These are phyloP conservation scores for Penicillium taxi DNA, from an alignment of 495 filamentous ascomycete genomes.

Conservation along the genomic window DNA sequence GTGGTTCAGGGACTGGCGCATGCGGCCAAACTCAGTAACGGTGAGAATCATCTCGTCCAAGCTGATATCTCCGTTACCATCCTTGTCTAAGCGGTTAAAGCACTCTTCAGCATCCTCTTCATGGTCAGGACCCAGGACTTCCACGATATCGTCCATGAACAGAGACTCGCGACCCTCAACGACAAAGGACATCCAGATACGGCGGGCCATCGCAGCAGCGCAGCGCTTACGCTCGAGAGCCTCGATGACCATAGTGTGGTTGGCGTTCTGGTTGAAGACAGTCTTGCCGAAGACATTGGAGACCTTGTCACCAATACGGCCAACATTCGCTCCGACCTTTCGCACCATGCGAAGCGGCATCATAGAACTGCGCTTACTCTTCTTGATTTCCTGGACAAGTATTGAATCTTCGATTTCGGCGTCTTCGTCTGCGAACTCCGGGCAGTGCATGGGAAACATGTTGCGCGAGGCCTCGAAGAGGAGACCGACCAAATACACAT, in stretches of 20 bases:
- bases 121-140: slow-evolving; percentile 72
- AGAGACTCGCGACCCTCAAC: slow-evolving; percentile 77
- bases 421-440: slow-evolving; percentile 86
- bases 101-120: slow-evolving; percentile 71
- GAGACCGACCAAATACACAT: slow-evolving; percentile 66
- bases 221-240: slow-evolving; percentile 76
- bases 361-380: slow-evolving; percentile 44
- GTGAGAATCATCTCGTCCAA: slow-evolving; percentile 93
- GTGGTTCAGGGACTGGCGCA: slow-evolving; percentile 73
- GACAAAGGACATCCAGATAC: slow-evolving; percentile 98
- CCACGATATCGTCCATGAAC: slow-evolving; percentile 70
- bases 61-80: slow-evolving; percentile 88
- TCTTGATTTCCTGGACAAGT: slow-evolving; percentile 17
- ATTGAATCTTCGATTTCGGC: slow-evolving; percentile 80
- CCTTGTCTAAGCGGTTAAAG: slow-evolving; percentile 70
- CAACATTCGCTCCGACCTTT: slow-evolving; percentile 38
- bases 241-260: slow-evolving; percentile 80
- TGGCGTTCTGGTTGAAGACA: slow-evolving; percentile 81
- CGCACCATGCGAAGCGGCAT: slow-evolving; percentile 68
- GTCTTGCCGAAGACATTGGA: slow-evolving; percentile 91
- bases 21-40: slow-evolving; percentile 71
- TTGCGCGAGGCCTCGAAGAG: slow-evolving; percentile 83
- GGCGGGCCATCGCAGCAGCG: slow-evolving; percentile 79
- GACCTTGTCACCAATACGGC: slow-evolving; percentile 78
- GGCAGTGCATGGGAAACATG: slow-evolving; percentile 86